phyloP scores from a whole-genome alignment of 2,329 filamentous ascomycete species.

The Diaporthe velutina region DNA sequence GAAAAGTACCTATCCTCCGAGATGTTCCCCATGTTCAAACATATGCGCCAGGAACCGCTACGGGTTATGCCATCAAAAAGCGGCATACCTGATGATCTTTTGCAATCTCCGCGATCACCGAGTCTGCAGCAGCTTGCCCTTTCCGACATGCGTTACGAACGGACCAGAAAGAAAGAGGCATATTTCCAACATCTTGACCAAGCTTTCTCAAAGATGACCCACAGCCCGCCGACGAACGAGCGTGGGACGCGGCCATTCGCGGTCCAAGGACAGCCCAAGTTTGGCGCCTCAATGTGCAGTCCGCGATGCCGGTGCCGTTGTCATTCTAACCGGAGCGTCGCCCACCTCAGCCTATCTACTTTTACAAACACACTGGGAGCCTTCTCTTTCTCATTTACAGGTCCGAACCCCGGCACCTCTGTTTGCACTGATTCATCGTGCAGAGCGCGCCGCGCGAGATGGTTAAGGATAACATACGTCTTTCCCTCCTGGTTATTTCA shows the following conservation, averaged over 20 bases:
- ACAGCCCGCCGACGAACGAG: background rate
- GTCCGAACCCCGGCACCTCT: background rate
- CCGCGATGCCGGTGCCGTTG: constrained; percentile 12
- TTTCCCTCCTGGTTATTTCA: constrained; percentile 18
- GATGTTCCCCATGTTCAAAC: constrained; percentile 22
- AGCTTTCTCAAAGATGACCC: constrained; percentile 15
- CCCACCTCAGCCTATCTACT: constrained; percentile 1
- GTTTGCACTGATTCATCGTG: background rate
- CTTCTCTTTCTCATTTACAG: background rate
- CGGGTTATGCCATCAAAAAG: background rate
- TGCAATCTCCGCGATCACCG: constrained; percentile 6
- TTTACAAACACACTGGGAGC: constrained; percentile 2
- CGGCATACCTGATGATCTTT: background rate
- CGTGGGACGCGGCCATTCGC: background rate
- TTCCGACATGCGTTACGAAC: background rate
- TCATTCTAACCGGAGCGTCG: constrained; percentile 11
- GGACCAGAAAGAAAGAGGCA: background rate
- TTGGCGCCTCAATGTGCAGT: background rate
- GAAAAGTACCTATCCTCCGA: constrained; percentile 15
- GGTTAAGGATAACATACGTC: constrained; percentile 16
- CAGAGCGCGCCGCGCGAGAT: constrained; percentile 13
- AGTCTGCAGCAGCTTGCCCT: background rate
- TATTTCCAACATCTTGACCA: background rate
- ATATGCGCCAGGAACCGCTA: background rate
- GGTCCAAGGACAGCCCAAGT: background rate